Base-by-base conservation (phyloP, 495 filamentous ascomycete genomes). In the Tuber microsphaerosporum region DNA sequence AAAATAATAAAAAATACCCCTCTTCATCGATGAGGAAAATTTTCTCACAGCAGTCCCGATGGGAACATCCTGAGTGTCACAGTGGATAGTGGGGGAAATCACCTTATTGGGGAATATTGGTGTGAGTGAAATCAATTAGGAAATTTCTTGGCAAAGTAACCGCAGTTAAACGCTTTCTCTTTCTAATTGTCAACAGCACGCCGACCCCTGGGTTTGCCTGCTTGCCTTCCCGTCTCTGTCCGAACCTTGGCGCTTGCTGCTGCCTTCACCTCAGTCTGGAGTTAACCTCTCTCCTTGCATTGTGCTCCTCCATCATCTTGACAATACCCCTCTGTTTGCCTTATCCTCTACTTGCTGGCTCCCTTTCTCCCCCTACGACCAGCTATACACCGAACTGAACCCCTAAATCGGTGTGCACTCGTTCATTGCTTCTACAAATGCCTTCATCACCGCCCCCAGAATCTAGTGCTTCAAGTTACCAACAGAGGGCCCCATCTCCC, bases 391-490 rank as follows among this genome's bases (percentile, higher is more conserved):
- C 31, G 26, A 31, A 65, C 56, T 31, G 56, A 31, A 65, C 12
- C 4, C 5, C 26, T 31, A 65, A 65, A 65, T 31, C 4, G 26
- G 56, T 65, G 56, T 31, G n/a, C 12, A 31, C 56, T 31, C 14
- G 56, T 17, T 65, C n/a, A 6, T 65, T 8, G 56, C 56, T 65
- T 16, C n/a, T 16, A 31, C 56, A 65, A 65, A 65, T 65, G 56
- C 56, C 51, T 65, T 69, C 70, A n/a, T 61, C 48, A 44, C 70
- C 56, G 8, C 76, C 73, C 10, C 73, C 77, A 26, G 77, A 79
- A 73, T 70, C 76, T 48, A 79, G 70, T 71, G 72, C 77, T 56
- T 76, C 77, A 14, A 78, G 73, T 61, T 77, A 79, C 61, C 76
- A 41, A 48, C 72, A 77, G 75, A 73, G 77, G 1, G 76, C 78